Conservation (phyloP, 768 basidiomycete species). For the Mycena capillaripes region DNA sequence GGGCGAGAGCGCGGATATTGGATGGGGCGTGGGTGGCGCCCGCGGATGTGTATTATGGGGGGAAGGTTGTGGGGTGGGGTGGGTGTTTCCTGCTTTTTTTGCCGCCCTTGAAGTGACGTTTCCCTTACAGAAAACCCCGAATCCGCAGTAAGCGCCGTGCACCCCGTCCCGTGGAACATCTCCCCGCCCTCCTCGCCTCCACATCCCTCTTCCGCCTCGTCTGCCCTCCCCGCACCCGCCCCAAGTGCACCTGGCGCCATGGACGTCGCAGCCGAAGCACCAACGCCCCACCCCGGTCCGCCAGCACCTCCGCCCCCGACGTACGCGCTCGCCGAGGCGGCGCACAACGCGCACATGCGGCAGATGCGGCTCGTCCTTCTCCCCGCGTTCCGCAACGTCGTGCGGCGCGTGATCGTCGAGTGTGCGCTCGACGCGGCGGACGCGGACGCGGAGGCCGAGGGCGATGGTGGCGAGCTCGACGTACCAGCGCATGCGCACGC, state of each 20-base stretch:
- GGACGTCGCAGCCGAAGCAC: neutral
- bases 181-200: constrained; percentile 42
- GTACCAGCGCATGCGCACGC: constrained; percentile 8
- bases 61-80: constrained; percentile 46
- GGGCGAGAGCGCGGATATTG: constrained; percentile 78
- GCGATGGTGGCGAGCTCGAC: constrained; percentile 48
- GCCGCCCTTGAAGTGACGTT: constrained; percentile 41
- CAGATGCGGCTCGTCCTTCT: constrained; percentile 72
- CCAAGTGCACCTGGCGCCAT: neutral
- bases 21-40: constrained; percentile 86
- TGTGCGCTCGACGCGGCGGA: constrained; percentile 58
- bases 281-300: constrained; percentile 52
- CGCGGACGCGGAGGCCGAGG: constrained; percentile 39
- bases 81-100: constrained; percentile 40
- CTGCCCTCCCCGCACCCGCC: constrained; percentile 32
- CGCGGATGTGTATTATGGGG: constrained; percentile 75
- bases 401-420: constrained; percentile 75
- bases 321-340: constrained; percentile 62
- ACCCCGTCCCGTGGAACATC: constrained; percentile 77
- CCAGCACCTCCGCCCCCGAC: constrained; percentile 63
- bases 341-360: constrained; percentile 69
- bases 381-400: constrained; percentile 78
- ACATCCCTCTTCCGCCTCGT: constrained; percentile 32
- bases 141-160: constrained; percentile 46
- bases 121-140: constrained; percentile 41